Evolutionary conservation across 192 early-diverging fungal species (phyloP).

Genomic region (Tieghemiomyces parasiticus): DNA sequence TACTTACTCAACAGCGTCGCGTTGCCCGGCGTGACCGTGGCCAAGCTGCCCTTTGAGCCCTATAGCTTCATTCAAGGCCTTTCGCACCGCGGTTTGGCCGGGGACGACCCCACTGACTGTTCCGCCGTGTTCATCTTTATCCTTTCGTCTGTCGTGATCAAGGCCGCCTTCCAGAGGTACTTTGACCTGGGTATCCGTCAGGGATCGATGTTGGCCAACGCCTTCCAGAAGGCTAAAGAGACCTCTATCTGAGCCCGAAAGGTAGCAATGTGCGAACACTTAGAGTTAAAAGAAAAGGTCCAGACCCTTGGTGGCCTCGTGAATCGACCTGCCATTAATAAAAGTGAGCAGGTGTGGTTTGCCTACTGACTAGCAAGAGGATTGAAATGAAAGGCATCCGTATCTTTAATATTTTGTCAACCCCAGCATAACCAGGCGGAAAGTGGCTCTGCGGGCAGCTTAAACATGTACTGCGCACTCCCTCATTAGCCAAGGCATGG

Average conservation of each 20-base stretch:
- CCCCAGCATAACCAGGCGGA: too few relatives aligned
- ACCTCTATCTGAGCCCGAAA: background rate
- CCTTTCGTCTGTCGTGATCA: background rate
- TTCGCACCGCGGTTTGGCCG: conserved; percentile 1
- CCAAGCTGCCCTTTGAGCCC: conserved; percentile 10
- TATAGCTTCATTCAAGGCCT: conserved; percentile 5
- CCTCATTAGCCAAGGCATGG: too few relatives aligned
- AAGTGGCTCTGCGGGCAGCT: too few relatives aligned
- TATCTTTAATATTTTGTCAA: too few relatives aligned
- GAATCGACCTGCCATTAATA: too few relatives aligned
- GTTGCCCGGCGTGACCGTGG: background rate
- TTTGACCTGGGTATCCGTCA: conserved; percentile 1
- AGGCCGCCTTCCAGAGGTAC: background rate
- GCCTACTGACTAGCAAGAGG: too few relatives aligned
- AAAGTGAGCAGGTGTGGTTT: too few relatives aligned
- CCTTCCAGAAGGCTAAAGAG: conserved; percentile 5
- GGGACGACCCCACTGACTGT: conserved; percentile 8
- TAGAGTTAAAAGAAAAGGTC: too few relatives aligned
- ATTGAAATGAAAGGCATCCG: too few relatives aligned
- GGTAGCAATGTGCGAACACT: too few relatives aligned
- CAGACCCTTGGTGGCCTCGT: too few relatives aligned
- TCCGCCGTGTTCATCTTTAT: conserved; percentile 11
- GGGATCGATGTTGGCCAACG: background rate
- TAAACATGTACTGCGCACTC: too few relatives aligned
- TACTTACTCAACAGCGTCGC: background rate